Percentiles rank a stretch among this genome's conserved stretches.
phyloP scores from a whole-genome alignment of 1,139 yeast genomes.

The Hyphopichia wangnamkhiaoensis region DNA sequence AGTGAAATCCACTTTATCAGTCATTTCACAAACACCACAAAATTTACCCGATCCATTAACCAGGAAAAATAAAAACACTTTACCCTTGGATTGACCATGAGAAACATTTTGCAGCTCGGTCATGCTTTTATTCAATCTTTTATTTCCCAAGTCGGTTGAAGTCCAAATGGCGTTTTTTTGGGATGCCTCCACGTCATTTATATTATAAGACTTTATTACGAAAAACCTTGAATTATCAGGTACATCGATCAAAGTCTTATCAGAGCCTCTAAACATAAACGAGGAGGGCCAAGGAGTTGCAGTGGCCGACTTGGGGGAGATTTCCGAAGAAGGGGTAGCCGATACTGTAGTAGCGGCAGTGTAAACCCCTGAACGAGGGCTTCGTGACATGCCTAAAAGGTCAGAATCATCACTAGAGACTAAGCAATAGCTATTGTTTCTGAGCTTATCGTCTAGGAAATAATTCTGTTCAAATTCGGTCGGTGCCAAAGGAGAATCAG shows the following conservation, averaged over 20 bases:
- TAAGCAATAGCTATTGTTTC: too few relatives aligned
- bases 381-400: too few relatives aligned
- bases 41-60: slow-evolving; percentile 62
- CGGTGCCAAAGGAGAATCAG: neutral
- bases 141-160: slow-evolving; percentile 59
- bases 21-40: slow-evolving; percentile 66
- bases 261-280: neutral
- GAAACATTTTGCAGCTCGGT: slow-evolving; percentile 9
- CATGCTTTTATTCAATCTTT: slow-evolving; percentile 43
- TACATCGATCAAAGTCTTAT: slow-evolving; percentile 8
- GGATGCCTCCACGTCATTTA: slow-evolving; percentile 51
- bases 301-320: neutral
- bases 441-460: too few relatives aligned
- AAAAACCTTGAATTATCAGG: slow-evolving; percentile 42
- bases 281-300: slow-evolving; percentile 4
- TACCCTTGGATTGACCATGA: slow-evolving; percentile 18
- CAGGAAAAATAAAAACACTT: slow-evolving; percentile 53
- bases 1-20: slow-evolving; percentile 35
- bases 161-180: slow-evolving; percentile 56
- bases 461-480: too few relatives aligned
- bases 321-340: too few relatives aligned
- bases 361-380: too few relatives aligned
- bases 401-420: too few relatives aligned
- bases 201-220: slow-evolving; percentile 56
- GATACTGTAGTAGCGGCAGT: too few relatives aligned